Evolutionary conservation across 371 early-diverging fungal genomes (phyloP).

Genomic region (Mucor ambiguus): DNA sequence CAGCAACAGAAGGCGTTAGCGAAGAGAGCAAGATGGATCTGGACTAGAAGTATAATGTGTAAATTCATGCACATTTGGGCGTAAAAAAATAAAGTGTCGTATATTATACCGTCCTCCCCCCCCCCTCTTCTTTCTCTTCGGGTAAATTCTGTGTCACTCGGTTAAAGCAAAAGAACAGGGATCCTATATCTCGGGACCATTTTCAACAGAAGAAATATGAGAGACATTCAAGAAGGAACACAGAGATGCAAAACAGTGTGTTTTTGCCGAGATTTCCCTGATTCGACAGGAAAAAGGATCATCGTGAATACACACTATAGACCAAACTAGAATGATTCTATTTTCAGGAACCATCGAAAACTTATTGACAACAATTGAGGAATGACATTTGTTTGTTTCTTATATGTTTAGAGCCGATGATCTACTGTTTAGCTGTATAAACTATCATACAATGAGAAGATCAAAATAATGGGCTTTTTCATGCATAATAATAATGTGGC

Average conservation of each 20-base stretch:
- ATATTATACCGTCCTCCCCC: too few species aligned
- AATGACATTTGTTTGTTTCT: slow-evolving; percentile 3
- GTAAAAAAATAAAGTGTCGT: background rate
- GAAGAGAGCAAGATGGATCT: slow-evolving; percentile 6
- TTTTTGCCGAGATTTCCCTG: slow-evolving; percentile 1
- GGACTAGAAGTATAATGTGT: background rate
- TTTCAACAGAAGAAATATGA: background rate
- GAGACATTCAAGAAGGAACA: background rate
- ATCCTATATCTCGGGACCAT: background rate
- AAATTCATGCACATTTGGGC: background rate
- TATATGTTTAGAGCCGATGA: background rate
- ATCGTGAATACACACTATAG: background rate
- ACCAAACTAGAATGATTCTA: background rate
- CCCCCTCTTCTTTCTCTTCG: background rate
- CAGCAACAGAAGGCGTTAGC: background rate
- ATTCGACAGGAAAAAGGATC: background rate
- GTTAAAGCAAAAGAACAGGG: background rate
- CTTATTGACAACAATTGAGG: background rate
- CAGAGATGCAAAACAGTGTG: background rate
- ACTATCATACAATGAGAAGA: background rate
- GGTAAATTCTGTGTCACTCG: background rate
- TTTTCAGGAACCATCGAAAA: background rate
- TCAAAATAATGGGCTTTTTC: background rate
- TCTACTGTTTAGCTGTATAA: background rate
- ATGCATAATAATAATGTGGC: slow-evolving; percentile 6